phyloP scores from a whole-genome alignment of 225 moss, liverwort and hornwort genomes.

The Pseudisothecium myosuroides region DNA sequence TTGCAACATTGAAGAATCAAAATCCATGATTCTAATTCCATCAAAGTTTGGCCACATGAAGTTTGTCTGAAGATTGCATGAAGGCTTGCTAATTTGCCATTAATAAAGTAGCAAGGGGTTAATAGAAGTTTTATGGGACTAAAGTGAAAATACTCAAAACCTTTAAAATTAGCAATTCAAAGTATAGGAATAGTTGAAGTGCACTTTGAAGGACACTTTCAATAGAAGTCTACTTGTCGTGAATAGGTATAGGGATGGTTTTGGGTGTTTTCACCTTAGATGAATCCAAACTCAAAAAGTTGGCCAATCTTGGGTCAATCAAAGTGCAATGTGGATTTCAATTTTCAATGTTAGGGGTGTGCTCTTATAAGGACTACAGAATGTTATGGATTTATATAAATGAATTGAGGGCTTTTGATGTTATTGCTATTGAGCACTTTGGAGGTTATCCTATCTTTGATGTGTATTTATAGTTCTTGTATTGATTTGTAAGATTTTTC shows the following conservation, averaged over 20 bases:
- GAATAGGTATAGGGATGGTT: too few relatives aligned
- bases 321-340: neutral
- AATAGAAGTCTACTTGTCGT: neutral
- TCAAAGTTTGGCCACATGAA: too few relatives aligned
- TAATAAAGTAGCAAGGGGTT: neutral
- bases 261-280: neutral
- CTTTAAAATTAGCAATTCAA: too few relatives aligned
- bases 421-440: neutral
- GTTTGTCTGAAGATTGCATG: neutral
- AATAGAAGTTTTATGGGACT: neutral
- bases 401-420: neutral
- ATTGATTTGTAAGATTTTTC: too few relatives aligned
- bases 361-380: neutral
- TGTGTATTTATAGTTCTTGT: accelerated
- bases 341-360: neutral
- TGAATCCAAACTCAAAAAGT: neutral
- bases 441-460: accelerated
- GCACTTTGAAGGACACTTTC: neutral
- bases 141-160: neutral
- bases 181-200: too few relatives aligned
- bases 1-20: neutral
- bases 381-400: neutral
- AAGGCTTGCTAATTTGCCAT: neutral
- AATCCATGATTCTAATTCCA: neutral
- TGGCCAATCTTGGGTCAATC: too few relatives aligned